Percentiles rank a stretch among this genome's conserved stretches.
Conservation (phyloP, 352 stramenopile genomes). For the Globisporangium nunn region DNA sequence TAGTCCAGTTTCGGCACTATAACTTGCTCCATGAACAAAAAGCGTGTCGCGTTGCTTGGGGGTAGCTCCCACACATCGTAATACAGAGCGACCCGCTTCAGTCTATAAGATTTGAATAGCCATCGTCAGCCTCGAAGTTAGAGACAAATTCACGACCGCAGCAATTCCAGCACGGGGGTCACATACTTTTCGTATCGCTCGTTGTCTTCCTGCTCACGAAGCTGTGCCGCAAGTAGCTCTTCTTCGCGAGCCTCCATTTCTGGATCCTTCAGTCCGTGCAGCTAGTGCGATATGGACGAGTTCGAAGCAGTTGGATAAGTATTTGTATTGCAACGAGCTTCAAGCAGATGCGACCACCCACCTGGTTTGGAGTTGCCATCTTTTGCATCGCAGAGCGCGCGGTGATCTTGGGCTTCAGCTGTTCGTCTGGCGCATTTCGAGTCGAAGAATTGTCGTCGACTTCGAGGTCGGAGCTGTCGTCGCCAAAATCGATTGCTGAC, state of each 20-base stretch:
- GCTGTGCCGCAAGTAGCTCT: slow-evolving; percentile 37
- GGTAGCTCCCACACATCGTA: slow-evolving; percentile 85
- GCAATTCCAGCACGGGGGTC: too few species aligned
- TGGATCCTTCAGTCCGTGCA: slow-evolving; percentile 28
- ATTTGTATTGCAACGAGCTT: background rate
- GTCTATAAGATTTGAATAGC: slow-evolving; percentile 12
- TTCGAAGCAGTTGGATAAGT: too few species aligned
- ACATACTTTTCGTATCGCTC: slow-evolving; percentile 43
- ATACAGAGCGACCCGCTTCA: slow-evolving; percentile 73
- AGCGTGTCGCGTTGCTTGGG: slow-evolving; percentile 63
- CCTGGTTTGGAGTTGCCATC: slow-evolving; percentile 35
- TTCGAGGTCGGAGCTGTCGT: slow-evolving; percentile 12
- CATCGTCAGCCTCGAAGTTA: too few species aligned
- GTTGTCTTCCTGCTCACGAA: slow-evolving; percentile 40
- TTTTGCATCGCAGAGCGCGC: slow-evolving; percentile 43
- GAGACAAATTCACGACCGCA: too few species aligned
- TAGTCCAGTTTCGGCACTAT: slow-evolving; percentile 70
- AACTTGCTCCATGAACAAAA: slow-evolving; percentile 85
- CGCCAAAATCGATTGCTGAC: background rate
- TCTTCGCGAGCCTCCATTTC: slow-evolving; percentile 40
- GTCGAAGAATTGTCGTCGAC: background rate
- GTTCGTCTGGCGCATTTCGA: background rate
- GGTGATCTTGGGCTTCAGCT: slow-evolving; percentile 25
- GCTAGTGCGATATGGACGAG: slow-evolving; percentile 14
- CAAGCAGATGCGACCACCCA: slow-evolving; percentile 3